A percentile compares a stretch with the other conserved stretches of the same genome.
Conservation (phyloP, 305 asterid species). For the Solanum aculeatissimum region DNA sequence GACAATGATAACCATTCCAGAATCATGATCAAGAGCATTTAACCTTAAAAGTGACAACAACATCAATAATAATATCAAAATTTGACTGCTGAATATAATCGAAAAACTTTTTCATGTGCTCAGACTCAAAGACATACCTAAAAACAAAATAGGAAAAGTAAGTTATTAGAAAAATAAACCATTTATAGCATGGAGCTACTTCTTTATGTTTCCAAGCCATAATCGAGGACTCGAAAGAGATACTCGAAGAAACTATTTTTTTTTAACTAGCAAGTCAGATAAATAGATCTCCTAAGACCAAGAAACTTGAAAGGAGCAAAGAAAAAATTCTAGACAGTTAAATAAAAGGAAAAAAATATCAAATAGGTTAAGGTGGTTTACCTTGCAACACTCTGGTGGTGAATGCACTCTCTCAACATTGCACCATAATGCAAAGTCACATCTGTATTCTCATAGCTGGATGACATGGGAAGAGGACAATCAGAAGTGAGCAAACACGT, state of each 20-base stretch:
- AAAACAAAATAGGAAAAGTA: background rate
- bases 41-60: conserved; percentile 95
- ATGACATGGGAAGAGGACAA: background rate
- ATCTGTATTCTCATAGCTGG: conserved; percentile 69
- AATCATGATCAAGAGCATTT: background rate
- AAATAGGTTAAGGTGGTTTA: conserved; percentile 13
- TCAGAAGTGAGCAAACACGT: background rate
- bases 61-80: conserved; percentile 88
- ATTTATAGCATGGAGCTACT: background rate
- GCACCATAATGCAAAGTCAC: conserved; percentile 95
- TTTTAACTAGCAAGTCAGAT: background rate
- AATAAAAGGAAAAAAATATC: background rate
- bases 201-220: background rate
- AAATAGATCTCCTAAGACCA: background rate
- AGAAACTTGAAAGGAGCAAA: background rate
- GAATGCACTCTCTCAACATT: conserved; percentile 66
- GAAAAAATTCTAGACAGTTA: background rate
- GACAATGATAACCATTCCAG: background rate
- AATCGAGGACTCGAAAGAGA: background rate
- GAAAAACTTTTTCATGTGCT: conserved; percentile 87
- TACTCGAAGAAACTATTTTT: background rate
- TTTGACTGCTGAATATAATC: conserved; percentile 71
- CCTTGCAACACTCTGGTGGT: conserved; percentile 95
- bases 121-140: conserved; percentile 90
- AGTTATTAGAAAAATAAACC: background rate